Percentiles rank a stretch among this genome's conserved stretches.
Conservation (phyloP, 306 rosid species). For the Hippophae tibetana region DNA sequence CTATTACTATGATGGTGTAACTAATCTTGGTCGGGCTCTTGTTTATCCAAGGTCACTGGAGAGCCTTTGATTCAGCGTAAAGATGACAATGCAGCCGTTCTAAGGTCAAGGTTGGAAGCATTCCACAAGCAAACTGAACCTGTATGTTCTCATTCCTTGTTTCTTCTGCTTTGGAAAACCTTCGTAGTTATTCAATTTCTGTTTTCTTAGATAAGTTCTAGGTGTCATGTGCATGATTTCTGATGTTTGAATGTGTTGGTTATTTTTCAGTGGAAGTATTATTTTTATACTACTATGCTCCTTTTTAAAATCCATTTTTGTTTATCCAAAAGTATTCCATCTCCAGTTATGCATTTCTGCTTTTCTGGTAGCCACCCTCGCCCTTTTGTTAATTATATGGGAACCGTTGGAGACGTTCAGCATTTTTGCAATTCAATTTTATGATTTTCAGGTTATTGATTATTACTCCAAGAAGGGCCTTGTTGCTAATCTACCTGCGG, state of each 20-base stretch:
- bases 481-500: constrained; percentile 81
- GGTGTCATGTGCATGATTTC: not conserved
- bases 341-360: too few species aligned
- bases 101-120: constrained; percentile 76
- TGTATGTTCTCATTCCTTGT: constrained; percentile 27
- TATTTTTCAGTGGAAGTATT: too few species aligned
- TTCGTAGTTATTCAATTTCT: not conserved
- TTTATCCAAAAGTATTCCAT: too few species aligned
- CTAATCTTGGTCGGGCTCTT: constrained; percentile 7
- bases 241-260: too few species aligned
- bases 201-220: too few species aligned
- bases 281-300: too few species aligned
- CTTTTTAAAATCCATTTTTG: too few species aligned
- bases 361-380: too few species aligned
- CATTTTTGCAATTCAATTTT: not conserved
- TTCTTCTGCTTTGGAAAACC: not conserved
- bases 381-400: too few species aligned
- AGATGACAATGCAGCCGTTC: constrained; percentile 91
- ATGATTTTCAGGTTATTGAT: constrained; percentile 61
- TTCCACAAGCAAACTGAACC: constrained; percentile 95
- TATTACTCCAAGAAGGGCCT: constrained; percentile 64
- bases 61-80: constrained; percentile 93
- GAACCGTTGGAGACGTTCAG: too few species aligned
- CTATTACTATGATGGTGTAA: too few species aligned
- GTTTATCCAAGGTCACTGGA: constrained; percentile 53